Percentiles rank a stretch among this genome's conserved stretches.
phyloP scores from a whole-genome alignment of 352 stramenopile genomes.

The Pythium utonaiense region DNA sequence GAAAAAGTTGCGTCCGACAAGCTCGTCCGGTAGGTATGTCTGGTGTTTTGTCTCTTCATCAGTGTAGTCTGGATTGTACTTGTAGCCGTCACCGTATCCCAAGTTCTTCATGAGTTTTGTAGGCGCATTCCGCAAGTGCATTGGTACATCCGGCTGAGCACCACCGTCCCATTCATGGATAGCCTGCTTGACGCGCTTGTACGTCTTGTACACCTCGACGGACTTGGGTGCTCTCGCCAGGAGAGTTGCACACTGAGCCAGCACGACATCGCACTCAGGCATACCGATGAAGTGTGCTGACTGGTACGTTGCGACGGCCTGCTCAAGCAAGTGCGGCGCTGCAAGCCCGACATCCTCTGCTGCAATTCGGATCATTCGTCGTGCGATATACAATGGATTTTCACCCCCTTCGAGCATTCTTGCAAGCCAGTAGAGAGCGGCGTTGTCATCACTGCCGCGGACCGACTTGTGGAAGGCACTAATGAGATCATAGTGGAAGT shows the following conservation, averaged over 20 bases:
- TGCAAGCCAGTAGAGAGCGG: slow-evolving; percentile 80
- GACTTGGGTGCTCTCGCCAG: slow-evolving; percentile 81
- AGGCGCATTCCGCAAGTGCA: slow-evolving; percentile 80
- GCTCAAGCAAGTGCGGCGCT: slow-evolving; percentile 59
- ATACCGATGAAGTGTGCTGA: slow-evolving; percentile 76
- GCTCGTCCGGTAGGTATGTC: slow-evolving; percentile 76
- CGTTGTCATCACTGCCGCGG: slow-evolving; percentile 78
- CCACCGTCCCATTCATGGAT: slow-evolving; percentile 54
- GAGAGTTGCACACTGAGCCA: slow-evolving; percentile 77
- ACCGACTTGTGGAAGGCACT: slow-evolving; percentile 85
- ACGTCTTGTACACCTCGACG: slow-evolving; percentile 80
- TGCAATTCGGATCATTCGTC: slow-evolving; percentile 80
- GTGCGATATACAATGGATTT: slow-evolving; percentile 75
- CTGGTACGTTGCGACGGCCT: slow-evolving; percentile 71
- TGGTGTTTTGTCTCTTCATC: slow-evolving; percentile 68
- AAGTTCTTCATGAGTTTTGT: slow-evolving; percentile 78
- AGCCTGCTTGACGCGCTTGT: slow-evolving; percentile 71
- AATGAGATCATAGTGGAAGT: slow-evolving; percentile 86
- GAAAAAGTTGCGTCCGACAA: slow-evolving; percentile 65
- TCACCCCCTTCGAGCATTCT: slow-evolving; percentile 86
- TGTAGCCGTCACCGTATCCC: slow-evolving; percentile 75
- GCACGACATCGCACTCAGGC: slow-evolving; percentile 81
- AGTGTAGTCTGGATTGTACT: slow-evolving; percentile 79
- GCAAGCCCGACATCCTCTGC: slow-evolving; percentile 82
- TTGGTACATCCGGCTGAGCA: slow-evolving; percentile 62